Percentiles rank a stretch among this genome's conserved stretches.
These are phyloP conservation scores for Trametes villosa DNA, from an alignment of 768 basidiomycete genomes.

Conservation along the genomic window DNA sequence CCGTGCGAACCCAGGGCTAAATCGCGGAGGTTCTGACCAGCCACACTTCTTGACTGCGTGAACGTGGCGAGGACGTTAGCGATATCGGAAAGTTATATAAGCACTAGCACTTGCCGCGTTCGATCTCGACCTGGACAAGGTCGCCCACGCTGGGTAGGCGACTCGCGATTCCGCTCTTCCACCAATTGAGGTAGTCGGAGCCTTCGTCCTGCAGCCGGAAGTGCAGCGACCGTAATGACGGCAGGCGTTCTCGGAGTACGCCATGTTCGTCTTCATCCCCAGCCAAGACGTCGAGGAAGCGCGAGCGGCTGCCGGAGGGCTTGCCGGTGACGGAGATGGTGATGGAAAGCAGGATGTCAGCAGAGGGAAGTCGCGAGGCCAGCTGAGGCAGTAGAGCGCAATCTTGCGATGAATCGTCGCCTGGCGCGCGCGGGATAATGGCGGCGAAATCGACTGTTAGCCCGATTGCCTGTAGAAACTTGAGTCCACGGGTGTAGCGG, in stretches of 20 bases:
- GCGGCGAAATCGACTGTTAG: neutral
- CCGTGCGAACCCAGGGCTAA: too few relatives aligned
- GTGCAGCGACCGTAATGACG: neutral
- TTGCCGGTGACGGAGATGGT: neutral
- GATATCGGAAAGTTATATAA: neutral
- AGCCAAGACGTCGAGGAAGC: neutral
- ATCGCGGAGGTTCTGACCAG: too few relatives aligned
- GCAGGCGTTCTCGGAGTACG: neutral
- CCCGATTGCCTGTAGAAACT: neutral
- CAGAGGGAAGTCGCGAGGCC: neutral
- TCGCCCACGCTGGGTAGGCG: neutral
- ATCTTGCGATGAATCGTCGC: neutral
- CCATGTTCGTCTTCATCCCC: neutral
- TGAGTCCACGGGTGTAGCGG: neutral
- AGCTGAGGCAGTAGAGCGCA: neutral
- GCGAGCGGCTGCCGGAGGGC: neutral
- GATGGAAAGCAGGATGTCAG: neutral
- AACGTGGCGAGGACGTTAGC: neutral
- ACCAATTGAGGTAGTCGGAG: neutral
- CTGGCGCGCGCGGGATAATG: neutral
- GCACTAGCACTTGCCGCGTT: neutral
- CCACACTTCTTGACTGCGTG: neutral
- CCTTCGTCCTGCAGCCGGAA: neutral
- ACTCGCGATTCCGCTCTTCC: neutral
- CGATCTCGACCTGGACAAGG: neutral